Evolutionary conservation across 257 asterid genomes (phyloP).

Genomic region (Vinca minor): DNA sequence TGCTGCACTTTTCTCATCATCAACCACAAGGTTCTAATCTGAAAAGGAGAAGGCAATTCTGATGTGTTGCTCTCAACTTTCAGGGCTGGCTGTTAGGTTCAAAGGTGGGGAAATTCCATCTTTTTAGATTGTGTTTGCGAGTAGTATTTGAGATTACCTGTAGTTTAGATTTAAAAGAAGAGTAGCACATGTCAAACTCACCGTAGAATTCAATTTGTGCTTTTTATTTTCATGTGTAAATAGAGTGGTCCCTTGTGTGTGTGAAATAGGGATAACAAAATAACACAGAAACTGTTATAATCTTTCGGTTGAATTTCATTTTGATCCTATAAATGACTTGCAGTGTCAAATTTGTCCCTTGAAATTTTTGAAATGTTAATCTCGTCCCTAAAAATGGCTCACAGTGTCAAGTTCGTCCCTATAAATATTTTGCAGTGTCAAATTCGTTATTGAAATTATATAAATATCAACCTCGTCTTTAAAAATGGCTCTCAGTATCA

Average conservation of each 20-base stretch:
- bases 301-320: too few species aligned
- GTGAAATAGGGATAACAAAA: background rate
- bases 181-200: too few species aligned
- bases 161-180: slow-evolving; percentile 3
- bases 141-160: background rate
- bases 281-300: background rate
- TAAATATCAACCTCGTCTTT: too few species aligned
- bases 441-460: too few species aligned
- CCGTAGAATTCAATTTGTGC: background rate
- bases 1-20: slow-evolving; percentile 22
- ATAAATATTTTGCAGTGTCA: too few species aligned
- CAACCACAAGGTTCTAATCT: slow-evolving; percentile 24
- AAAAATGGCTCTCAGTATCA: too few species aligned
- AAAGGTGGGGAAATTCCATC: background rate
- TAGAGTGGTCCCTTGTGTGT: background rate
- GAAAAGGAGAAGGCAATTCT: slow-evolving; percentile 42
- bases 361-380: too few species aligned
- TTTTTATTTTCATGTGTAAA: slow-evolving; percentile 9
- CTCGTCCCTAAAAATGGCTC: too few species aligned
- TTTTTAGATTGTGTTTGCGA: slow-evolving; percentile 3
- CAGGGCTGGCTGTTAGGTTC: background rate
- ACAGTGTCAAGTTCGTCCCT: too few species aligned
- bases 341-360: too few species aligned
- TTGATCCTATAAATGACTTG: too few species aligned
- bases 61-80: slow-evolving; percentile 10